Base-by-base conservation (phyloP, 768 basidiomycete genomes). In the Suillus subaureus region DNA sequence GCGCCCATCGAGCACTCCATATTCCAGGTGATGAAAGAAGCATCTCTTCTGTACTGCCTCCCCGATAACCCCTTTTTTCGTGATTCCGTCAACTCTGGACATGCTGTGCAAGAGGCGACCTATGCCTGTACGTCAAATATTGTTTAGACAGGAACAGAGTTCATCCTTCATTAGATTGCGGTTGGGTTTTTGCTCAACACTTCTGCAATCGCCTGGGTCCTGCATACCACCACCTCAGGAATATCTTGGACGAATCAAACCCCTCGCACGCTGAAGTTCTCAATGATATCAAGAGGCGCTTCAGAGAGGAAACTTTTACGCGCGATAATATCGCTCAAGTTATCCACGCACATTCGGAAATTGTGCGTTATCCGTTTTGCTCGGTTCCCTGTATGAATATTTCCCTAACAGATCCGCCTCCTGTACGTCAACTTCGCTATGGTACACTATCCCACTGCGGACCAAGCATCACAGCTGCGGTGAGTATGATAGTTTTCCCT, bases 361-460 rank as follows among this genome's bases (percentile, higher is more conserved):
- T 97, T 66, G 93, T 94, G 62, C 52, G 90, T 79, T 4, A 62
- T 35, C n/a, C 4, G 21, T 47, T 21, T 42, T 9, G 18, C 39
- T 60, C 3, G 6, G 15, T 2, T 21, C 16, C 18, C 18, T 28
- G 11, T 4, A 12, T 60, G 49, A 51, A 26, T 47, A 21, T 23
- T 9, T 7, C 51, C 66, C 57, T 61, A 13, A 68, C 42, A 94
- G 91, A 94, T 97, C 73, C 92, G 89, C 63, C 79, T 96, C 76
- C 87, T 98, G 54, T 99, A 99, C 77, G 96, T 98, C 73, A 96
- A 97, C 82, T 99, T 99, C 75, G 97, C 97, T 42, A 94, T 97
- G 92, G 83, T 84, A 1, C 97, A 99, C 75, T 99, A 97, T 75
- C 93, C 93, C 1, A 75, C 83, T 26, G 79, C 82, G 28, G 88